Percentiles rank a stretch among this genome's conserved stretches.
Evolutionary conservation across 2,329 filamentous ascomycete species (phyloP).

Genomic region (Sporothrix humicola): DNA sequence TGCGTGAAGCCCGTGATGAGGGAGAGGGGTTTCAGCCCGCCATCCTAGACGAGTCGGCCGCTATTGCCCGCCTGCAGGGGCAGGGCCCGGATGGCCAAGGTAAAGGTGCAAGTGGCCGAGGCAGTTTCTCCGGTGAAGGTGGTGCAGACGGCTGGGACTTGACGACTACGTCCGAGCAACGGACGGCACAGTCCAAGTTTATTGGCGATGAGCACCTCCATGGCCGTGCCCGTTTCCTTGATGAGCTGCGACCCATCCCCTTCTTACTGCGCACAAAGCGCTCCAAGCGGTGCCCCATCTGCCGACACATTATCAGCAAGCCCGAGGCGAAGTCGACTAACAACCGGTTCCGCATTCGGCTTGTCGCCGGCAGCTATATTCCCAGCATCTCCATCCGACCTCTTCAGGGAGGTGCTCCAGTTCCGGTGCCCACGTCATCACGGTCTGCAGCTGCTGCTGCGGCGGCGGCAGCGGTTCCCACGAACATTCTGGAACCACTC

Average conservation of each 20-base stretch:
- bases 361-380: conserved; percentile 87
- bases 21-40: conserved; percentile 74
- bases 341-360: conserved; percentile 88
- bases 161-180: conserved; percentile 59
- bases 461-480: conserved; percentile 21
- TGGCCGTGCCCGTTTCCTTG: conserved; percentile 65
- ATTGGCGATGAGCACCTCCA: conserved; percentile 53
- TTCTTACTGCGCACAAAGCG: conserved; percentile 88
- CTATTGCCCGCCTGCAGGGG: conserved; percentile 63
- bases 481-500: conserved; percentile 60
- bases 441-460: conserved; percentile 37
- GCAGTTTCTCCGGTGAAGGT: background rate
- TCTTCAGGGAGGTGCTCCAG: conserved; percentile 47
- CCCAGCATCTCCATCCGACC: conserved; percentile 78
- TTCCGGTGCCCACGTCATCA: conserved; percentile 35
- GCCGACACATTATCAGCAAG: conserved; percentile 93
- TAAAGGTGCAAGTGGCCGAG: background rate
- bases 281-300: conserved; percentile 89
- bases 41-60: conserved; percentile 64
- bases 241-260: conserved; percentile 80
- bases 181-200: conserved; percentile 51
- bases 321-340: conserved; percentile 89
- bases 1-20: conserved; percentile 77
- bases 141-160: conserved; percentile 63
- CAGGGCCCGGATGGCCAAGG: background rate